Percentiles rank a stretch among this genome's conserved stretches.
Evolutionary conservation across 345 rosid genomes (phyloP).

Genomic region (Psidium friedrichsthalianum): DNA sequence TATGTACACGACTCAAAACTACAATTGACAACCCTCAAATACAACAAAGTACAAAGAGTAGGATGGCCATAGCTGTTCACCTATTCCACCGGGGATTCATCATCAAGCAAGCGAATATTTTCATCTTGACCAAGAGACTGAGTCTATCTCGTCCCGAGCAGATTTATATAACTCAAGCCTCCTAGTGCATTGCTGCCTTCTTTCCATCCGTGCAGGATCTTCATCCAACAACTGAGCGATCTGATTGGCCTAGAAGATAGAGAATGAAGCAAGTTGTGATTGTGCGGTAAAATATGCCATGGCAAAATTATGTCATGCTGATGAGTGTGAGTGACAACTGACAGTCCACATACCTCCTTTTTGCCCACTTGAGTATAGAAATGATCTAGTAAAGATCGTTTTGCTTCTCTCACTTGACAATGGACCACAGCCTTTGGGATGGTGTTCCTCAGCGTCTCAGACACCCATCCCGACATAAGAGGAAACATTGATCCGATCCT

Average conservation of each 20-base stretch:
- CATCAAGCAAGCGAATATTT: neutral
- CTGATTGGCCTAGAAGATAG: slow-evolving; percentile 20
- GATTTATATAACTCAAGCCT: slow-evolving; percentile 41
- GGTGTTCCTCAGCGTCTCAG: slow-evolving; percentile 34
- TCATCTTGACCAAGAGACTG: slow-evolving; percentile 23
- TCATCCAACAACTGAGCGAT: slow-evolving; percentile 36
- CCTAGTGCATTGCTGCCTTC: slow-evolving; percentile 33
- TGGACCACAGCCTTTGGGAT: slow-evolving; percentile 62
- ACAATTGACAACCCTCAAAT: neutral
- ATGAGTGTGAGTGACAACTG: neutral
- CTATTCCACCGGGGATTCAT: neutral
- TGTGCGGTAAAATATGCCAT: neutral
- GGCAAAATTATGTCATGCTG: neutral
- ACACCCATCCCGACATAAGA: slow-evolving; percentile 51
- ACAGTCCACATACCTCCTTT: slow-evolving; percentile 28
- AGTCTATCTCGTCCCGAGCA: slow-evolving; percentile 47
- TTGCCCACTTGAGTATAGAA: slow-evolving; percentile 41
- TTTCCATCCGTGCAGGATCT: slow-evolving; percentile 39
- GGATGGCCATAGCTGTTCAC: neutral
- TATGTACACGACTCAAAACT: neutral
- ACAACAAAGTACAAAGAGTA: neutral
- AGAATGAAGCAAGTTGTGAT: neutral
- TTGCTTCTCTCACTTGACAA: slow-evolving; percentile 62
- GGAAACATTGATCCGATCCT: slow-evolving; percentile 47
- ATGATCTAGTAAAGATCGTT: slow-evolving; percentile 33